These are phyloP conservation scores for Lentinula aciculospora DNA, from an alignment of 768 basidiomycete genomes.

Conservation along the genomic window DNA sequence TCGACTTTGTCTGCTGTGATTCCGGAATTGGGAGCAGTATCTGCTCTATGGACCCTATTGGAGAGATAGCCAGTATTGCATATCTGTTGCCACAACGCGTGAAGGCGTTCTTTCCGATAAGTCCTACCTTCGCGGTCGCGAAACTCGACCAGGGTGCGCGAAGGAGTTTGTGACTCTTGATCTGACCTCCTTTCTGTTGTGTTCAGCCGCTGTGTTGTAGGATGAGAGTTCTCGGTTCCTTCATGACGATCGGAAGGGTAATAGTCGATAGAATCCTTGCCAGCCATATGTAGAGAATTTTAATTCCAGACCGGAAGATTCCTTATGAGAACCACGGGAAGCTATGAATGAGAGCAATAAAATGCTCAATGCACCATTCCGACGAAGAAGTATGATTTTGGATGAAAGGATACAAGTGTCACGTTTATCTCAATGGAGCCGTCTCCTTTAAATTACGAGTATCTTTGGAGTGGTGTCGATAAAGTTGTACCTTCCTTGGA, in stretches of 20 bases:
- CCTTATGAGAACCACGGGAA: not conserved
- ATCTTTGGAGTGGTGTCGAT: too few relatives aligned
- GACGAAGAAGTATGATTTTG: not conserved
- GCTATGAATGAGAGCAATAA: not conserved
- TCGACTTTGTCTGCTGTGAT: conserved; percentile 60
- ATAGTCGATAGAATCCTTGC: not conserved
- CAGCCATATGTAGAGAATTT: not conserved
- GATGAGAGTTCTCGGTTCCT: conserved; percentile 44
- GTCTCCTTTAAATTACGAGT: too few relatives aligned
- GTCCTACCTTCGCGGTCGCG: conserved; percentile 53
- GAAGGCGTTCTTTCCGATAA: conserved; percentile 53
- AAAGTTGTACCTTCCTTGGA: too few relatives aligned
- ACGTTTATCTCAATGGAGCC: not conserved
- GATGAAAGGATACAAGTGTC: not conserved
- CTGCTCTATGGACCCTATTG: conserved; percentile 5
- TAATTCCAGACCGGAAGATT: not conserved
- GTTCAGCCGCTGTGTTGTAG: conserved; percentile 48
- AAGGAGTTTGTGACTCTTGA: conserved; percentile 27
- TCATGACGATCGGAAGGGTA: conserved; percentile 19
- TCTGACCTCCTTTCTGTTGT: conserved; percentile 60
- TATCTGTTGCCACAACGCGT: conserved; percentile 60
- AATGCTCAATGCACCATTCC: not conserved
- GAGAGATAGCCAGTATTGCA: conserved; percentile 21
- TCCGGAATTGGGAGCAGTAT: conserved; percentile 14
- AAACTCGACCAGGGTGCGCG: conserved; percentile 59